Percentiles rank a stretch among this genome's conserved stretches.
phyloP scores from a whole-genome alignment of 371 early-diverging fungal species.

The Massospora cicadina region DNA sequence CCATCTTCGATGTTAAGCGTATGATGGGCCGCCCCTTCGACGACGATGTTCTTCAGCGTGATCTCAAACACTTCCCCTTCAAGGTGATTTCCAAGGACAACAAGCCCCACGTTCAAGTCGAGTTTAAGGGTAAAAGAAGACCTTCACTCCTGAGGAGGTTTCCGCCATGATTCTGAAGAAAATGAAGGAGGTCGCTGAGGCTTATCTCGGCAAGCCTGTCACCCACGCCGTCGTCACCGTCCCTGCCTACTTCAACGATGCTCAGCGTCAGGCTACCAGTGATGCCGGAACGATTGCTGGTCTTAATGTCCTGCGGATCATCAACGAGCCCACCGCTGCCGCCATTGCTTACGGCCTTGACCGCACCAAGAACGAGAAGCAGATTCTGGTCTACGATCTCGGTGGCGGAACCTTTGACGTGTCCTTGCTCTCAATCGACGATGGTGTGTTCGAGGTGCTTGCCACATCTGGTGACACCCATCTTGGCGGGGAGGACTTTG shows the following conservation, averaged over 20 bases:
- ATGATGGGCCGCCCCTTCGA: conserved; percentile 73
- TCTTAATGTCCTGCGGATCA: conserved; percentile 57
- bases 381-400: conserved; percentile 75
- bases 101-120: conserved; percentile 64
- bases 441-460: conserved; percentile 70
- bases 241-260: conserved; percentile 87
- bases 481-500: conserved; percentile 83
- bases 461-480: conserved; percentile 85
- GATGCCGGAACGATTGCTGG: conserved; percentile 65
- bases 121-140: conserved; percentile 76
- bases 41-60: conserved; percentile 63
- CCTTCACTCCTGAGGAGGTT: conserved; percentile 90
- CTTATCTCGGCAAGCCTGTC: conserved; percentile 82
- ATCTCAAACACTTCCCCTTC: conserved; percentile 87
- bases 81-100: conserved; percentile 58
- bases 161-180: conserved; percentile 87
- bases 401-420: conserved; percentile 96
- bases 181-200: conserved; percentile 94
- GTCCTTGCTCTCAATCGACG: conserved; percentile 69
- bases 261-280: conserved; percentile 68
- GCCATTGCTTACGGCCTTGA: conserved; percentile 84
- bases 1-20: conserved; percentile 91
- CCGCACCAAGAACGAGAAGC: conserved; percentile 41
- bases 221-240: conserved; percentile 92
- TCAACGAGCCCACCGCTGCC: conserved; percentile 91